These are phyloP conservation scores for Luvunga scandens DNA, from an alignment of 345 rosid species.

Conservation along the genomic window DNA sequence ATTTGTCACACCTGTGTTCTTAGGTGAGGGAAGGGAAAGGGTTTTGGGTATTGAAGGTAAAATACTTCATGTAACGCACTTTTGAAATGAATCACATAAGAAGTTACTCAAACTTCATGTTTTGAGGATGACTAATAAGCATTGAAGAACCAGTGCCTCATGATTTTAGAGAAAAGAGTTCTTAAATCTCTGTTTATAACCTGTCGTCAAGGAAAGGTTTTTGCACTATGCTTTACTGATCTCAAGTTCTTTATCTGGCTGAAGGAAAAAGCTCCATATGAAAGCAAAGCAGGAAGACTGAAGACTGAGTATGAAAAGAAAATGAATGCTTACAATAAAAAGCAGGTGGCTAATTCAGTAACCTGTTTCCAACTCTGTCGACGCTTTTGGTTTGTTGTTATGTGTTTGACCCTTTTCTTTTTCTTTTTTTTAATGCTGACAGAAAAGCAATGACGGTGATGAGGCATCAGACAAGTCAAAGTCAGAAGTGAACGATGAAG, in stretches of 20 bases:
- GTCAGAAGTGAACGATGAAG: slow-evolving; percentile 70
- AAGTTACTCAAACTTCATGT: neutral
- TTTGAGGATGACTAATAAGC: neutral
- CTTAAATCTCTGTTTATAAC: neutral
- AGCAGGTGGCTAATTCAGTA: slow-evolving; percentile 45
- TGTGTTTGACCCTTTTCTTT: neutral
- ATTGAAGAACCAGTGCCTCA: neutral
- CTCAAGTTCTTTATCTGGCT: neutral
- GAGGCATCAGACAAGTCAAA: slow-evolving; percentile 64
- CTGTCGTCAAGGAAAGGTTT: neutral
- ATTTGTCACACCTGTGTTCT: neutral
- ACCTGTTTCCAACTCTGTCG: neutral
- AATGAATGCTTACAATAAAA: slow-evolving; percentile 81
- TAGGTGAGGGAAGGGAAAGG: neutral
- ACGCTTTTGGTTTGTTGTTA: neutral
- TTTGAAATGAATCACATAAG: neutral
- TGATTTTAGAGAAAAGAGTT: neutral
- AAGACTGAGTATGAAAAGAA: slow-evolving; percentile 68
- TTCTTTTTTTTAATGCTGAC: neutral
- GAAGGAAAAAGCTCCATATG: slow-evolving; percentile 87
- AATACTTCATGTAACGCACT: neutral
- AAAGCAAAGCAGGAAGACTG: slow-evolving; percentile 68
- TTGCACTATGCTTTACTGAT: neutral
- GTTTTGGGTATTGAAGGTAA: neutral
- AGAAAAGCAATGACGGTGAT: slow-evolving; percentile 50